Evolutionary conservation across 2,329 filamentous ascomycete species (phyloP).

Genomic region (Stagonosporopsis vannaccii): DNA sequence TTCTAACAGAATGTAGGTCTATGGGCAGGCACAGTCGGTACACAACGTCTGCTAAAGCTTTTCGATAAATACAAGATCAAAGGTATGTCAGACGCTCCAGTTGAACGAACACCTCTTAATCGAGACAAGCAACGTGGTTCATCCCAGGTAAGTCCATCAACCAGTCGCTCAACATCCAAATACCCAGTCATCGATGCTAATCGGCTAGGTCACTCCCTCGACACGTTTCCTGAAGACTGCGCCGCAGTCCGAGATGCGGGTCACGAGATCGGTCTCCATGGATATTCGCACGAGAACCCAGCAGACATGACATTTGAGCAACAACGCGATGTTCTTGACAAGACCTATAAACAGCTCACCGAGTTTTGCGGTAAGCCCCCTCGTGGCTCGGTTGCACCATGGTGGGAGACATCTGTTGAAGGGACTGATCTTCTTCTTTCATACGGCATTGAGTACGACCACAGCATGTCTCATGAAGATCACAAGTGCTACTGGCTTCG

Average conservation of each 20-base stretch:
- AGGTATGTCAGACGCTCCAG: slow-evolving; percentile 46
- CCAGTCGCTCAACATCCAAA: background rate
- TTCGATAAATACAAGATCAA: slow-evolving; percentile 69
- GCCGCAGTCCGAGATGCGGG: slow-evolving; percentile 65
- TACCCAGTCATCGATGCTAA: background rate
- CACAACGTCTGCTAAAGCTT: slow-evolving; percentile 72
- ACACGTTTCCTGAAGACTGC: slow-evolving; percentile 72
- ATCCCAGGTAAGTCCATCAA: slow-evolving; percentile 53
- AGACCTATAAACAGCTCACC: slow-evolving; percentile 74
- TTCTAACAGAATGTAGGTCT: slow-evolving; percentile 53
- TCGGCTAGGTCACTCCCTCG: slow-evolving; percentile 59
- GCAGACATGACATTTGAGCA: slow-evolving; percentile 76
- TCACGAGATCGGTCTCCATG: slow-evolving; percentile 73
- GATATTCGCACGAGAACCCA: slow-evolving; percentile 77
- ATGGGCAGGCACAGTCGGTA: slow-evolving; percentile 74
- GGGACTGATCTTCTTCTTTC: slow-evolving; percentile 68
- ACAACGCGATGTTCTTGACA: slow-evolving; percentile 76
- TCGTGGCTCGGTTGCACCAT: slow-evolving; percentile 75
- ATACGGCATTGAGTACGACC: slow-evolving; percentile 74
- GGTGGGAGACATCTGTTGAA: slow-evolving; percentile 75
- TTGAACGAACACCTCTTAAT: background rate
- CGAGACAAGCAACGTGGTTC: slow-evolving; percentile 72
- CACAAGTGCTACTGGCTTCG: slow-evolving; percentile 69
- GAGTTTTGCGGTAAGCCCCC: slow-evolving; percentile 75
- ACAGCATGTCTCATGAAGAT: slow-evolving; percentile 70